These are phyloP conservation scores for Nemania sp. DNA, from an alignment of 2,329 filamentous ascomycete species.

Conservation along the genomic window DNA sequence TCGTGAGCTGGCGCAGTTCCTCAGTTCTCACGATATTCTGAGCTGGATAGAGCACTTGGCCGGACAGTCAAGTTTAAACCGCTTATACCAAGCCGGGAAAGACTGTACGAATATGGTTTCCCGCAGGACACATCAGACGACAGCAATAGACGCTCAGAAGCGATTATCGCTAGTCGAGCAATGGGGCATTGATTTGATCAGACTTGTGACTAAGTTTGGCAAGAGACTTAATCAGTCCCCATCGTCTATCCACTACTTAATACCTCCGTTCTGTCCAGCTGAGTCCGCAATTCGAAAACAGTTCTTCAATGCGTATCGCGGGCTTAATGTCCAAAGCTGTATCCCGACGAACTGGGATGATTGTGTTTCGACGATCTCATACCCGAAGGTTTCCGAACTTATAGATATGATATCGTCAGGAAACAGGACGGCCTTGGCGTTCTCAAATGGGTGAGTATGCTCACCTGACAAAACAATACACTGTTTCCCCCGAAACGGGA, in stretches of 20 bases:
- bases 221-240: conserved; percentile 22
- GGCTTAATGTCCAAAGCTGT: conserved; percentile 28
- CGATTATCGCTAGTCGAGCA: conserved; percentile 22
- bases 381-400: conserved; percentile 18
- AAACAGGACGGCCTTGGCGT: conserved; percentile 27
- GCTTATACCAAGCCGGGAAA: conserved; percentile 33
- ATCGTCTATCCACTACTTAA: conserved; percentile 31
- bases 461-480: no score
- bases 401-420: conserved; percentile 2
- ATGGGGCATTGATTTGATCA: conserved; percentile 34
- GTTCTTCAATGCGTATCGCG: conserved; percentile 25
- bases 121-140: conserved; percentile 21
- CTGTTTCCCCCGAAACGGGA: no score
- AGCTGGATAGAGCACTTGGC: conserved; percentile 34
- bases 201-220: conserved; percentile 33
- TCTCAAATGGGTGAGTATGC: conserved; percentile 16
- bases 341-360: conserved; percentile 30
- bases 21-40: conserved; percentile 24
- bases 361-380: conserved; percentile 31
- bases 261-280: conserved; percentile 35
- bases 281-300: conserved; percentile 32
- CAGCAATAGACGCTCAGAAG: conserved; percentile 12
- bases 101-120: conserved; percentile 21
- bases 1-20: conserved; percentile 26
- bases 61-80: conserved; percentile 24